Conservation (phyloP, 2,329 filamentous ascomycete genomes). For the Fusarium sp. region DNA sequence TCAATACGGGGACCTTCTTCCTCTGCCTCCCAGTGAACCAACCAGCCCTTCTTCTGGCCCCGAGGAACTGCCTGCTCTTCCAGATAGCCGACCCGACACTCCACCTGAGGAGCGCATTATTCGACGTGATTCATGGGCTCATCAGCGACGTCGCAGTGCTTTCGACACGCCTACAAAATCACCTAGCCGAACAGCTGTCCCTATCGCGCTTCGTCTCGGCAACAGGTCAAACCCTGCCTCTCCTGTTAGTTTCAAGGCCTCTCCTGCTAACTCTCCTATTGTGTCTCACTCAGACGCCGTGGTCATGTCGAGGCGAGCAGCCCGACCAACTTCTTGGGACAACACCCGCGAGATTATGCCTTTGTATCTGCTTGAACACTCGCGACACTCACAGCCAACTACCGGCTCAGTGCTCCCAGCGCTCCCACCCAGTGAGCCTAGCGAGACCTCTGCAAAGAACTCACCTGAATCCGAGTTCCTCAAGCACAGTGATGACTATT, state of each 20-base stretch:
- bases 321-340: slow-evolving; percentile 72
- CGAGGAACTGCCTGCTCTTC: slow-evolving; percentile 65
- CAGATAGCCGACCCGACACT: slow-evolving; percentile 71
- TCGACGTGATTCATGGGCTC: slow-evolving; percentile 57
- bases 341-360: slow-evolving; percentile 80
- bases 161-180: slow-evolving; percentile 64
- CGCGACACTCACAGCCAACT: slow-evolving; percentile 56
- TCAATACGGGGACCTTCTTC: slow-evolving; percentile 73
- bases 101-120: slow-evolving; percentile 63
- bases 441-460: slow-evolving; percentile 54
- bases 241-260: slow-evolving; percentile 56
- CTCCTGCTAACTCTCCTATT: slow-evolving; percentile 55
- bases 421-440: slow-evolving; percentile 62
- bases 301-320: slow-evolving; percentile 53
- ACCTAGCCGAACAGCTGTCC: slow-evolving; percentile 70
- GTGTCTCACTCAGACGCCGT: slow-evolving; percentile 52
- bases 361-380: slow-evolving; percentile 82
- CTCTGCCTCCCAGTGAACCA: slow-evolving; percentile 72
- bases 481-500: slow-evolving; percentile 49
- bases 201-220: slow-evolving; percentile 67
- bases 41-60: slow-evolving; percentile 59
- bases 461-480: slow-evolving; percentile 51
- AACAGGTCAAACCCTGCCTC: slow-evolving; percentile 61
- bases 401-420: slow-evolving; percentile 62
- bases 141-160: slow-evolving; percentile 64